phyloP scores from a whole-genome alignment of 805 yeast genomes.

The Candida sanyiensis region DNA sequence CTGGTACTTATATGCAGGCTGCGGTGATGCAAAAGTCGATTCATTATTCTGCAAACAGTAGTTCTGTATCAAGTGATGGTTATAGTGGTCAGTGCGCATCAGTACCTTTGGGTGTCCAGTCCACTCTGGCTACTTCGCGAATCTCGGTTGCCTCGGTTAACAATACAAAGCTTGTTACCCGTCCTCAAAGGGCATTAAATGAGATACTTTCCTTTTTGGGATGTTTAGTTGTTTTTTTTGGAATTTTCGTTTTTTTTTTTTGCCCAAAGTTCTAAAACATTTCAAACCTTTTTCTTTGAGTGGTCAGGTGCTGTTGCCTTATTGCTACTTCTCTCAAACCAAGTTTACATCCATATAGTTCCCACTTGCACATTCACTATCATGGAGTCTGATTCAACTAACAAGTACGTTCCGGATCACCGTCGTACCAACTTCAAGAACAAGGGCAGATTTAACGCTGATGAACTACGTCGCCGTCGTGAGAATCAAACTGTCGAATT shows the following conservation, averaged over 20 bases:
- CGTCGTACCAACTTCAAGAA: conserved; percentile 95
- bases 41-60: no score
- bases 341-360: neutral
- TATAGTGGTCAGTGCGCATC: no score
- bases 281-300: no score
- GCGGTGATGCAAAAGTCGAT: no score
- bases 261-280: no score
- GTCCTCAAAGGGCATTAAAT: conserved; percentile 29
- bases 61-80: no score
- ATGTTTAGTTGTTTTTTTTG: neutral
- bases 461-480: conserved; percentile 95
- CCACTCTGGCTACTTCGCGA: no score
- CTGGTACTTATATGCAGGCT: no score
- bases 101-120: neutral
- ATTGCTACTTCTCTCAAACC: no score
- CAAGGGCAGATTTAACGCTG: conserved; percentile 88
- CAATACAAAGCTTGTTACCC: conserved; percentile 26
- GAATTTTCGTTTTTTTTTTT: neutral
- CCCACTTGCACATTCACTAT: conserved; percentile 3
- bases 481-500: conserved; percentile 96
- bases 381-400: conserved; percentile 74
- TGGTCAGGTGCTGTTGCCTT: no score
- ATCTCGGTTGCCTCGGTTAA: no score
- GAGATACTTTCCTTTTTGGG: conserved; percentile 15
- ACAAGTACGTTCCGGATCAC: conserved; percentile 91